phyloP scores from a whole-genome alignment of 352 stramenopile genomes.

The Globisporangium lucens region DNA sequence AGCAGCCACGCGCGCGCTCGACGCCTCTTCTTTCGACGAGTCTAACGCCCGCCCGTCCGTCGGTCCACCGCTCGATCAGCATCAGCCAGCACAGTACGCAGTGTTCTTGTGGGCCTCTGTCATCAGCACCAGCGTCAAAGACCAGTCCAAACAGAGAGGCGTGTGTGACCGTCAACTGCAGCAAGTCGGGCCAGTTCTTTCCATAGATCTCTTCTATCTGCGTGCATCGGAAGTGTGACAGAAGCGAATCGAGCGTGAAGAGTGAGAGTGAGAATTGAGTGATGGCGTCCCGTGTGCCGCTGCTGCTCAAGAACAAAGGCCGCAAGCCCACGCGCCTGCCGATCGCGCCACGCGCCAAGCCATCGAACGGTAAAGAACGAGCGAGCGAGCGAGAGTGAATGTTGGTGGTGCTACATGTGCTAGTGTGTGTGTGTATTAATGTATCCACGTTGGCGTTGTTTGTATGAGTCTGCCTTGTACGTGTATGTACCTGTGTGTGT shows the following conservation, averaged over 20 bases:
- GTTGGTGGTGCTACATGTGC: background rate
- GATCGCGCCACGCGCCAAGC: slow-evolving; percentile 61
- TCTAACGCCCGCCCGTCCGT: background rate
- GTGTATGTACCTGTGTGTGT: background rate
- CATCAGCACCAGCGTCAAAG: background rate
- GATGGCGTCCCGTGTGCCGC: slow-evolving; percentile 59
- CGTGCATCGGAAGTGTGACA: background rate
- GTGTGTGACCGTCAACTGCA: background rate
- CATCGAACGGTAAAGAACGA: slow-evolving; percentile 46
- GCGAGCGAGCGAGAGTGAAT: background rate
- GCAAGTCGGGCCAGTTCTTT: background rate
- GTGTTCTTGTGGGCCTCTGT: background rate
- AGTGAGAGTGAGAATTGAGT: background rate
- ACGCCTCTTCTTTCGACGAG: background rate
- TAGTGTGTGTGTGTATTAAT: background rate
- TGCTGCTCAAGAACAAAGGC: slow-evolving; percentile 69
- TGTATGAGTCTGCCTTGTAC: background rate
- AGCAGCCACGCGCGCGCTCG: background rate
- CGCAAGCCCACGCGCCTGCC: slow-evolving; percentile 68
- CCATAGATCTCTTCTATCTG: background rate
- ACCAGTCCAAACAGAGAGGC: background rate
- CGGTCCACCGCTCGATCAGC: background rate
- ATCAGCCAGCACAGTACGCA: background rate
- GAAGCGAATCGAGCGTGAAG: background rate
- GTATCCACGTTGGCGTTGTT: background rate